Base-by-base conservation (phyloP, 257 asterid genomes). In the Solanum paucissectum region DNA sequence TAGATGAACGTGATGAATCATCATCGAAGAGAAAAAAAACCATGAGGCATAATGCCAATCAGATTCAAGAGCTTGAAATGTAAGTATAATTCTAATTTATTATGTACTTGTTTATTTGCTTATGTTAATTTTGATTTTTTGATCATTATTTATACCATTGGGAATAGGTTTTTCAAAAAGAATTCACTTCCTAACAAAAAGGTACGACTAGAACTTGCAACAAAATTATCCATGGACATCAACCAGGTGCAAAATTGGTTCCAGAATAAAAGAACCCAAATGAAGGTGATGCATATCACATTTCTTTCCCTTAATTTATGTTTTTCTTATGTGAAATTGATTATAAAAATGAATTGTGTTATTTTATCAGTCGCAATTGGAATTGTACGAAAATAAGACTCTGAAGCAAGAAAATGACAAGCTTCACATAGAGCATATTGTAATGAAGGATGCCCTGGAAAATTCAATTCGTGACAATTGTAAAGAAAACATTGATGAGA, bases 1-100 rank as follows among this genome's bases (percentile, higher is more conserved):
- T 91, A 74, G 95, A 93, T 86, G 98, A 96, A 90, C 92, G 81
- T 9, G 34, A 7, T 83, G 91, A 87, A 83, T 44, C 95, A 8
- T 87, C 94, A 7, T 1, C n/a, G 16, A 92, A 89, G 69, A 91
- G 90, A 90, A 93, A 90, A 86, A 94, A 92, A 40, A 90, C 2
- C 25, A 3, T 2, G 3, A 55, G 25, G 64, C 64, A 93, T 64
- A 94, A 88, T 52, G 91, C 91, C 2, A 77, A 85, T 60, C 98
- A 96, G 88, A 94, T 94, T 92, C 97, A 95, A 87, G 98, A 93
- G 69, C 98, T 96, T 27, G 98, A 96, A 90, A 73, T 89, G 99
- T 95, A 87, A 29, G 92, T 77, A 42, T 18, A 55, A 2, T 49
- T 49, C 64, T 55, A 20, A 55, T 20, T 55, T 55, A 20, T 7